Percentiles rank a stretch among this genome's conserved stretches.
These are phyloP conservation scores for Mortierella sp. DNA, from an alignment of 371 early-diverging fungal genomes.

Conservation along the genomic window DNA sequence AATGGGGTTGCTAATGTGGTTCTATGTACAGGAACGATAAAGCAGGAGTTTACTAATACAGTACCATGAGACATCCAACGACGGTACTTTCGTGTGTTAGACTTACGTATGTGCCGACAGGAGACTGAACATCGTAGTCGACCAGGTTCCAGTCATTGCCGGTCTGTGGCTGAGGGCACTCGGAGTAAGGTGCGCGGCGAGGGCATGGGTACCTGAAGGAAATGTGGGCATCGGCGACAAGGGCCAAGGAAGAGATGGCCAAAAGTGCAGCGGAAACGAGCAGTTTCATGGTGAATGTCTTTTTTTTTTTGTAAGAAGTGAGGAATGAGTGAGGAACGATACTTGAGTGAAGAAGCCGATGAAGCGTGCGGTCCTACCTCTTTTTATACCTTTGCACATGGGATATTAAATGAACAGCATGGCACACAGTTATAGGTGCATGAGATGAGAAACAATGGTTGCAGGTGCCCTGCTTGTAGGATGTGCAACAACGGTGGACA, in stretches of 20 bases:
- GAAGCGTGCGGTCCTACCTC: too few relatives aligned
- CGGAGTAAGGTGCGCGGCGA: conserved; percentile 42
- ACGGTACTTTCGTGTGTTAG: too few relatives aligned
- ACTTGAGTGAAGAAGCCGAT: not conserved
- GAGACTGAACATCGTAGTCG: conserved; percentile 49
- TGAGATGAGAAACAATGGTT: too few relatives aligned
- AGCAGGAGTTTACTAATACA: not conserved
- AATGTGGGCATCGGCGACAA: conserved; percentile 47
- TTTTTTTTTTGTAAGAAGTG: conserved; percentile 1
- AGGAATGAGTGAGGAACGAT: not conserved
- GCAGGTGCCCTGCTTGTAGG: too few relatives aligned
- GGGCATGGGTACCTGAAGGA: conserved; percentile 54
- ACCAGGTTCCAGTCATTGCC: conserved; percentile 34
- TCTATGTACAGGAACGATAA: conserved; percentile 9
- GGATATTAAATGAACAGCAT: too few relatives aligned
- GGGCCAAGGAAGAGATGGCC: conserved; percentile 35
- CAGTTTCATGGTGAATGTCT: conserved; percentile 26
- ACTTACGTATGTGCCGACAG: conserved; percentile 46
- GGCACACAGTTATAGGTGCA: too few relatives aligned
- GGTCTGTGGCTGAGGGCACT: conserved; percentile 34
- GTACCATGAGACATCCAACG: too few relatives aligned
- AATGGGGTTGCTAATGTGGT: conserved; percentile 32
- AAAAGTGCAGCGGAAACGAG: conserved; percentile 14
- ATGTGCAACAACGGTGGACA: conserved; percentile 1
- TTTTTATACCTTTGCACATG: too few relatives aligned